phyloP scores from a whole-genome alignment of 2,329 filamentous ascomycete species.

The Xylariaceae sp. region DNA sequence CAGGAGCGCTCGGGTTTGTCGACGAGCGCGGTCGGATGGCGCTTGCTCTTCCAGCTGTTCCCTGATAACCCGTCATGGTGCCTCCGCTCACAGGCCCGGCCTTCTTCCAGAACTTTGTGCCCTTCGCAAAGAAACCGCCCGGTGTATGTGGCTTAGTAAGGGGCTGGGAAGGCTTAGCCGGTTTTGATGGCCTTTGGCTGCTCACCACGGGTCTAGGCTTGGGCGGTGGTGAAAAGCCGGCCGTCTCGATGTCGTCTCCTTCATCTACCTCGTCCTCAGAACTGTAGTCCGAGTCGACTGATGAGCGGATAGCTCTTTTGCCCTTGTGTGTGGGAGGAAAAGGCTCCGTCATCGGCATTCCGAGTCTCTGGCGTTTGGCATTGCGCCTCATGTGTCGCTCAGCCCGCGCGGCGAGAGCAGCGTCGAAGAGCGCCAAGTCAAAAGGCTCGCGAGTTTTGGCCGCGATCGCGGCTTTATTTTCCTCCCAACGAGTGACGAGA shows the following conservation, averaged over 20 bases:
- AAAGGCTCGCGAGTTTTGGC: conserved; percentile 34
- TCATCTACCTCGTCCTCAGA: conserved; percentile 29
- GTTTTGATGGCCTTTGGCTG: not conserved
- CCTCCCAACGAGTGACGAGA: conserved; percentile 41
- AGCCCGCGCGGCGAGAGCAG: conserved; percentile 32
- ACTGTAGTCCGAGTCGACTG: conserved; percentile 13
- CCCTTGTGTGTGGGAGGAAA: conserved; percentile 11
- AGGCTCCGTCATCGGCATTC: conserved; percentile 29
- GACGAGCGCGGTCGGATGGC: conserved; percentile 2
- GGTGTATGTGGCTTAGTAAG: conserved; percentile 9
- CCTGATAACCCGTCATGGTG: conserved; percentile 33
- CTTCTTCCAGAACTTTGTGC: not conserved
- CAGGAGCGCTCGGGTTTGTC: not conserved
- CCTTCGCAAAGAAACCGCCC: conserved; percentile 6
- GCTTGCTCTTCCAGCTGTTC: conserved; percentile 33
- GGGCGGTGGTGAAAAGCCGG: conserved; percentile 2
- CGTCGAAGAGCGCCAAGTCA: conserved; percentile 36
- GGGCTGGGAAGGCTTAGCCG: conserved; percentile 7
- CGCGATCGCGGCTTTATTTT: conserved; percentile 35
- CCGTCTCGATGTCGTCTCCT: conserved; percentile 14
- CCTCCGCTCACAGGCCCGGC: conserved; percentile 8
- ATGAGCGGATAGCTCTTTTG: conserved; percentile 8
- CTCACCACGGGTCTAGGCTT: conserved; percentile 1
- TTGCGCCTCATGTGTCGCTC: conserved; percentile 42
- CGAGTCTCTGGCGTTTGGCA: conserved; percentile 37